Conservation (phyloP, 2,329 filamentous ascomycete species). For the Acarospora socialis region DNA sequence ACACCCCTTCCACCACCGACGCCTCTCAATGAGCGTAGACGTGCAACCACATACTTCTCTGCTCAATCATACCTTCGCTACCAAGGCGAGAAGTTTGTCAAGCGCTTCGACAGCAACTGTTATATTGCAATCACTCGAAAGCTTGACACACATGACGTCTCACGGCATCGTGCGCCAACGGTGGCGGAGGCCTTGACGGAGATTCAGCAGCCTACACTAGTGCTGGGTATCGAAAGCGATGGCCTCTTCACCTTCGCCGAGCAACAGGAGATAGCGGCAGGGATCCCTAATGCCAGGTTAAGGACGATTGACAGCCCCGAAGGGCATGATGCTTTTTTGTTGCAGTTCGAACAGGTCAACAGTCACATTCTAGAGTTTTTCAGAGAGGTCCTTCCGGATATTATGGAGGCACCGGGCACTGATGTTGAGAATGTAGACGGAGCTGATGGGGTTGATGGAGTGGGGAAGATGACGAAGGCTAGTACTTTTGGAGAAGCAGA, state of each 20-base stretch:
- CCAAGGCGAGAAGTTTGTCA: constrained; percentile 91
- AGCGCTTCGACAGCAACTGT: constrained; percentile 94
- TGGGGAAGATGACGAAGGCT: constrained; percentile 59
- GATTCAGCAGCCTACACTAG: constrained; percentile 78
- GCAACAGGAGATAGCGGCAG: constrained; percentile 76
- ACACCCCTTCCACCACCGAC: constrained; percentile 25
- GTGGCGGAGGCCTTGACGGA: constrained; percentile 62
- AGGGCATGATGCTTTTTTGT: constrained; percentile 87
- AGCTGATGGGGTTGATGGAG: constrained; percentile 22
- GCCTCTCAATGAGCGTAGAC: constrained; percentile 19
- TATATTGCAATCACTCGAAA: constrained; percentile 98
- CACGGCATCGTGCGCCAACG: constrained; percentile 49
- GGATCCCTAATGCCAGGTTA: constrained; percentile 62
- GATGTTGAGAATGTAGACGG: constrained; percentile 20
- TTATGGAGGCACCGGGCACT: constrained; percentile 52
- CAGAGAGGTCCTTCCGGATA: constrained; percentile 67
- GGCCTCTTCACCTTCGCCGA: constrained; percentile 95
- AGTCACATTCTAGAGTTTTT: constrained; percentile 72
- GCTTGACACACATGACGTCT: constrained; percentile 92
- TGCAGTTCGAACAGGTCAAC: constrained; percentile 98
- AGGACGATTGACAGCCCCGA: constrained; percentile 87
- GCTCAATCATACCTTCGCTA: constrained; percentile 96
- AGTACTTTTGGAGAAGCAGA: constrained; percentile 94
- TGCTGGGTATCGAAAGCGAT: constrained; percentile 89
- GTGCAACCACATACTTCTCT: constrained; percentile 79